These are phyloP conservation scores for Alternaria incomplexa DNA, from an alignment of 2,329 filamentous ascomycete genomes.

Conservation along the genomic window DNA sequence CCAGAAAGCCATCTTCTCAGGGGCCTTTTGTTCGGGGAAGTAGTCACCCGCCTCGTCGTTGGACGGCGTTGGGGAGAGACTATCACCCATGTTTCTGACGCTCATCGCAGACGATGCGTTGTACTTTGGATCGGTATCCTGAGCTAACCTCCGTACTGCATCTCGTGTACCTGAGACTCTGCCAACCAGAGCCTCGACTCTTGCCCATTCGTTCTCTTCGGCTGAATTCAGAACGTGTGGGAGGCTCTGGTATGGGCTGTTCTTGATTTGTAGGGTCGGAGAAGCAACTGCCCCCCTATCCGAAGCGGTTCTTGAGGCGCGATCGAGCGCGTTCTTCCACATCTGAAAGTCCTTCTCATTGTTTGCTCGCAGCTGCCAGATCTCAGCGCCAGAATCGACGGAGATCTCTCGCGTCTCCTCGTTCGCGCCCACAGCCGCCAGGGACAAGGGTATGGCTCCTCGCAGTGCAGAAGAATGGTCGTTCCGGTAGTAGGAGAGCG, in stretches of 20 bases:
- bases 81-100: constrained; percentile 37
- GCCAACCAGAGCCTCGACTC: constrained; percentile 84
- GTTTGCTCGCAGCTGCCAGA: constrained; percentile 89
- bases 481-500: constrained; percentile 95
- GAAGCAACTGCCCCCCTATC: constrained; percentile 29
- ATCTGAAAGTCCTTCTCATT: constrained; percentile 84
- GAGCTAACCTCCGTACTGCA: constrained; percentile 82
- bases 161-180: constrained; percentile 87
- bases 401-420: constrained; percentile 89
- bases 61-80: constrained; percentile 48
- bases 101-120: constrained; percentile 43
- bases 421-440: constrained; percentile 90
- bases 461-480: constrained; percentile 90
- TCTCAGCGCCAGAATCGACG: constrained; percentile 94
- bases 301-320: constrained; percentile 67
- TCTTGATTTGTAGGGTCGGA: constrained; percentile 37
- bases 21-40: constrained; percentile 51
- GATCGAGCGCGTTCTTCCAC: constrained; percentile 86
- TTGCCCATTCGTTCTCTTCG: constrained; percentile 85
- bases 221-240: constrained; percentile 45
- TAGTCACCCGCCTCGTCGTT: constrained; percentile 61
- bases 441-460: constrained; percentile 87
- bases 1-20: constrained; percentile 82
- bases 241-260: constrained; percentile 25
- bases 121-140: constrained; percentile 77